Evolutionary conservation across 2,329 filamentous ascomycete species (phyloP), one percentile per base, ranked within the genome.

Genomic region (Trichoderma semiorbis): DNA sequence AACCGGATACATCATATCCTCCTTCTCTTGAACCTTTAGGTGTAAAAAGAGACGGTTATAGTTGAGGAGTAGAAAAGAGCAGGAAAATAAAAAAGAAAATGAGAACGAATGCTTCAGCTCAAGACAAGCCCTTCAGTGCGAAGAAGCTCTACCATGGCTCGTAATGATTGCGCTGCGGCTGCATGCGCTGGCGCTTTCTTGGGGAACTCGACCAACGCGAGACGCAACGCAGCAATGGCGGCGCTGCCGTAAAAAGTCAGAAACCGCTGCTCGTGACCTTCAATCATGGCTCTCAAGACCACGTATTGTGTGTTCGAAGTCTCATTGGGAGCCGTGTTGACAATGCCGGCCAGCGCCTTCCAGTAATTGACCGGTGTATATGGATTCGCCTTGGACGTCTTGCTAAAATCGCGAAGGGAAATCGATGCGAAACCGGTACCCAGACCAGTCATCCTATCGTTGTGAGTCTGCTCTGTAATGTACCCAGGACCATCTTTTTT

Each of bases 371-470:
- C 87, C 63, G 92, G 93, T 5, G 91, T 94, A 81, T 89, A 96
- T 0, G 91, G 94, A 75, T 95, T 95, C 60, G 84, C 85, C 74
- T 90, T 90, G 50, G 85, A 84, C 2, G 90, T 88, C 74, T 88
- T 91, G 74, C 88, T 89, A 78, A 97, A 97, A 79, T 97, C 93
- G 62, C 95, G 90, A 10, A 98, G 85, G 1, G 93, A 90, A 47
- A 98, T 86, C 1, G 95, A 90, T 0, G 94, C 93, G 78, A 92
- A 99, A 0, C 95, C 95, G 3, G 92, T 91, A 1, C 90, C 94
- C 0, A 98, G 85, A 0, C 94, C 95, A 5, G 89, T 91, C 91
- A 97, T 95, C 72, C 92, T 89, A 79, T 95, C 92, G 75, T 89
- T 89, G 81, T 98, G 94, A n/a, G 84, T 84, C 79, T 94, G 90